Base-by-base conservation (phyloP, 1,284 basidiomycete genomes). In the Apiotrichum montevideense region DNA sequence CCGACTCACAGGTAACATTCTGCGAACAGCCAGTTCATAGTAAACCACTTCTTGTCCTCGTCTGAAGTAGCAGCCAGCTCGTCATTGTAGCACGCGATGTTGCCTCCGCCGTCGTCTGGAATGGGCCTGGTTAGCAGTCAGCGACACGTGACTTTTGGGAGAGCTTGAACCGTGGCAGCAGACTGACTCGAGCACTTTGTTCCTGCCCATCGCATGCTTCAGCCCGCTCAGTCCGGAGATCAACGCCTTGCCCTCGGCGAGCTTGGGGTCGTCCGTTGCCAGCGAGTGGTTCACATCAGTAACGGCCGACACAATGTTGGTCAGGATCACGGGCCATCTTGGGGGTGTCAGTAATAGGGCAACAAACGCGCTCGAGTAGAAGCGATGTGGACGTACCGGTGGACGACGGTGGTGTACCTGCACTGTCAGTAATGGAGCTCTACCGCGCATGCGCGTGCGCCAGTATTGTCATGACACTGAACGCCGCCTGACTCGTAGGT, bases 11-110 rank as follows among this genome's bases (percentile, higher is more conserved):
- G 71, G 65, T 80, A 80, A 67, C 79, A 96, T 84, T 98, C 95
- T 58, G 92, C 90, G 71, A 83, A 97, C 11, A 98, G 81, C 92
- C 94, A 98, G 4, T 92, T 88, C 7, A 89, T 85, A 2, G 83
- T 87, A 71, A 93, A 92, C 95, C 95, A 98, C 0, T 86, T 88
- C 64, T 86, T 81, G 60, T 83, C 81, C 1, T 80, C 78, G 1
- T 79, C 73, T 10, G 78, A 68, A 2, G 88, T 79, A 1, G 74
- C 70, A 2, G 76, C 75, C 10, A 97, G 79, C 62, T 89, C 86
- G 0, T 78, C 69, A 64, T 97, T 96, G 77, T 92, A 96, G 29
- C 81, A 77, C 0, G 82, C 80, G 2, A 83, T 77, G 56, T 84
- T 82, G 14, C 84, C 75, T 46, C 87, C 88, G 1, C 86, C 86